Evolutionary conservation across 176 grass and related monocot genomes (phyloP).

Genomic region (Phoenix dactylifera): DNA sequence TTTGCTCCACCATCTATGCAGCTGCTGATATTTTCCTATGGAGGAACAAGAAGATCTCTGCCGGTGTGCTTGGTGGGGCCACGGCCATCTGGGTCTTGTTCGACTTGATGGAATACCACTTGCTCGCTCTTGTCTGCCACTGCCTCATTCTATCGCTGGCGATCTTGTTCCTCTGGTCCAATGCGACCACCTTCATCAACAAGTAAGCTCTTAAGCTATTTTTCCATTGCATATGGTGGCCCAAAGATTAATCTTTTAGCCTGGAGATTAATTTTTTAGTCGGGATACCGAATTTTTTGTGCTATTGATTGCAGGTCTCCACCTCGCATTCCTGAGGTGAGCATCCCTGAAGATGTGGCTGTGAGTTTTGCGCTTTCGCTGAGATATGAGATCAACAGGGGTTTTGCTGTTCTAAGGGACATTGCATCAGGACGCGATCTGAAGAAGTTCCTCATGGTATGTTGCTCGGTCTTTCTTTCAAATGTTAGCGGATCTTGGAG

Average conservation of each 20-base stretch:
- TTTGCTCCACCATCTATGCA: conserved; percentile 20
- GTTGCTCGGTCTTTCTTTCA: background rate
- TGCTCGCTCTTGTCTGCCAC: conserved; percentile 55
- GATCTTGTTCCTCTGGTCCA: conserved; percentile 64
- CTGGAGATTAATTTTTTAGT: background rate
- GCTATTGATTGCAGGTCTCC: conserved; percentile 31
- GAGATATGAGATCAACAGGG: conserved; percentile 51
- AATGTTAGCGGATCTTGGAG: too few species aligned
- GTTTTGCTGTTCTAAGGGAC: conserved; percentile 35
- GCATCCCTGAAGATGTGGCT: conserved; percentile 69
- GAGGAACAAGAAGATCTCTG: conserved; percentile 71
- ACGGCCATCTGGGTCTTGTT: conserved; percentile 71
- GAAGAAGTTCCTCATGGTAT: conserved; percentile 63
- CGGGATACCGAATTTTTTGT: background rate
- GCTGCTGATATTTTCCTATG: conserved; percentile 79
- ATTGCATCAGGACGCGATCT: conserved; percentile 50
- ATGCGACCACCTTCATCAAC: conserved; percentile 49
- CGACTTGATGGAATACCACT: conserved; percentile 60
- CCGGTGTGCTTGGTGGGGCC: conserved; percentile 49
- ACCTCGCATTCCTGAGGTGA: conserved; percentile 49
- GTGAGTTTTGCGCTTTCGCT: conserved; percentile 29
- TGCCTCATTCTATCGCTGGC: conserved; percentile 37
- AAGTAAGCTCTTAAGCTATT: conserved; percentile 27
- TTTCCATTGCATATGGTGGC: too few species aligned
- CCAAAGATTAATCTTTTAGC: too few species aligned